Evolutionary conservation across 2,329 filamentous ascomycete genomes (phyloP).

Genomic region (Bisporella sp.): DNA sequence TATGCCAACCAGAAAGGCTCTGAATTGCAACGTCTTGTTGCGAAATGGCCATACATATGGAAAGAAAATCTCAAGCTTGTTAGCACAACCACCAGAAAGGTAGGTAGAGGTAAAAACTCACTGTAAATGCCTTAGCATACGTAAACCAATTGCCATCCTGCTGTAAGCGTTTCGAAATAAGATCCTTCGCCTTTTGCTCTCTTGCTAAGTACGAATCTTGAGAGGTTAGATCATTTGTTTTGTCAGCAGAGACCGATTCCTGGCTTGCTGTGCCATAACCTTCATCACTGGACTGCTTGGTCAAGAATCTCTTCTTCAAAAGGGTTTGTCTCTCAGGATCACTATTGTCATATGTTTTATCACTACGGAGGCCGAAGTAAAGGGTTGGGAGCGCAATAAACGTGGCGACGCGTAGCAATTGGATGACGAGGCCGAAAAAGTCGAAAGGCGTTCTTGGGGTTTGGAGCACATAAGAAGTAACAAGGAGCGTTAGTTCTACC

Average conservation of each 20-base stretch:
- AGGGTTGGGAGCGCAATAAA: constrained; percentile 31
- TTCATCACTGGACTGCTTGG: constrained; percentile 22
- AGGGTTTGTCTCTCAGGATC: constrained; percentile 56
- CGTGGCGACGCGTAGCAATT: constrained; percentile 22
- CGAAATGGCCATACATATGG: constrained; percentile 73
- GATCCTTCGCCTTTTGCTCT: constrained; percentile 47
- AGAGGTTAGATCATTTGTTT: constrained; percentile 27
- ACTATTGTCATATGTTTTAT: constrained; percentile 25
- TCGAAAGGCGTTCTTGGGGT: constrained; percentile 18
- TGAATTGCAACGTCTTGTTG: constrained; percentile 58
- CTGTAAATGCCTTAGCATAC: constrained; percentile 67
- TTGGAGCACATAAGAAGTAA: constrained; percentile 26
- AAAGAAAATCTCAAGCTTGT: constrained; percentile 52
- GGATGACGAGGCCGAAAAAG: constrained; percentile 16
- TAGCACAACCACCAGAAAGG: too few relatives aligned
- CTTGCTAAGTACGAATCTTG: constrained; percentile 49
- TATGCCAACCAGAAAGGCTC: constrained; percentile 57
- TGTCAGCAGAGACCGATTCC: constrained; percentile 13
- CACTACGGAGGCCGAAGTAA: constrained; percentile 22
- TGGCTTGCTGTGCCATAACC: constrained; percentile 21
- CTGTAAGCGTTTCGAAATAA: constrained; percentile 61
- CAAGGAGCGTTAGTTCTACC: constrained; percentile 44
- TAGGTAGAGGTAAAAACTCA: constrained; percentile 18
- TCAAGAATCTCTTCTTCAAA: constrained; percentile 35
- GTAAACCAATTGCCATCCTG: constrained; percentile 71